Percentiles rank a stretch among this genome's conserved stretches.
Conservation (phyloP, 495 filamentous ascomycete genomes). For the Tuber calosporum region DNA sequence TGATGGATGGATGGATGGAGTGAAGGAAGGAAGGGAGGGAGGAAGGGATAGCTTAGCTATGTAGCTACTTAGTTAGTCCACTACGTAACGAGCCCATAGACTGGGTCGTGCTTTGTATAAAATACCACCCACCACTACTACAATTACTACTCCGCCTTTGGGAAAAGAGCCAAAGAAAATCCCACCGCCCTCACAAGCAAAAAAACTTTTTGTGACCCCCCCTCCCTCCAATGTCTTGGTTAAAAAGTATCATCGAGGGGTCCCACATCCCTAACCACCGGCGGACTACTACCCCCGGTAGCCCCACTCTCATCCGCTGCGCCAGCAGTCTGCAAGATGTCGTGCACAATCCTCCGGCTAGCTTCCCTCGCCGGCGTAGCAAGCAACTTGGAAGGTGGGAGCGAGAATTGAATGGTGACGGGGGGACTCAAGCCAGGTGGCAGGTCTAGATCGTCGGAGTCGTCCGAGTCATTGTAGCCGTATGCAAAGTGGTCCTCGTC, state of each 20-base stretch:
- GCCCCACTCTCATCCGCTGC: constrained; percentile 43
- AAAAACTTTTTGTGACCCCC: neutral
- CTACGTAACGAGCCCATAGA: neutral
- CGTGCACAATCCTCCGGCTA: constrained; percentile 82
- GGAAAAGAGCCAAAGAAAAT: neutral
- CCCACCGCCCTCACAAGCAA: neutral
- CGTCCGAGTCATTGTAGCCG: constrained; percentile 51
- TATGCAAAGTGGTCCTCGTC: neutral
- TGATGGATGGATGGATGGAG: neutral
- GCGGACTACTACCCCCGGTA: constrained; percentile 27
- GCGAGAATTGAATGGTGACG: constrained; percentile 93
- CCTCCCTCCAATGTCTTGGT: neutral
- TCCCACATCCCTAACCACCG: constrained; percentile 19
- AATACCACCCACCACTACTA: neutral
- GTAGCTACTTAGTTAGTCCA: neutral
- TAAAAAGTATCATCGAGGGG: constrained; percentile 30
- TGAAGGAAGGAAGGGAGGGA: neutral
- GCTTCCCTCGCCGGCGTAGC: constrained; percentile 93
- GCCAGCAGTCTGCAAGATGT: constrained; percentile 79
- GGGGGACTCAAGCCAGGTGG: constrained; percentile 71
- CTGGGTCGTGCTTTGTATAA: neutral
- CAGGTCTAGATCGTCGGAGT: constrained; percentile 53
- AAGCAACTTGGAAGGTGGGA: constrained; percentile 77
- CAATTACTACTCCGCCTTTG: neutral
- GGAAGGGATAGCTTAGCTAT: neutral